A percentile compares a stretch with the other conserved stretches of the same genome.
These are phyloP conservation scores for Aspergillus haitiensis DNA, from an alignment of 495 filamentous ascomycete species.

Conservation along the genomic window DNA sequence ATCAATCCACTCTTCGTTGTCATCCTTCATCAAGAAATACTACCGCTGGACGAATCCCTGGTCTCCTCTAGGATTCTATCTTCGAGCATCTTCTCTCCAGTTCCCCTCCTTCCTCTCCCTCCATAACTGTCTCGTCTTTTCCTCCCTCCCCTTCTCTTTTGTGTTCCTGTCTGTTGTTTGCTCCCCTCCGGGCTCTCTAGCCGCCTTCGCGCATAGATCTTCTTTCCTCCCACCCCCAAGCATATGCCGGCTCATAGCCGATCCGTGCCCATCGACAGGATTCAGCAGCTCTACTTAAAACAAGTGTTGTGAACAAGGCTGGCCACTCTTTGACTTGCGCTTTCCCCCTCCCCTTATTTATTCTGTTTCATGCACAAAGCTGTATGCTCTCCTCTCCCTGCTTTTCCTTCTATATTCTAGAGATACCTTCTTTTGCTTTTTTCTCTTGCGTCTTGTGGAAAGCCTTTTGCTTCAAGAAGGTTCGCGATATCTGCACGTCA, in stretches of 20 bases:
- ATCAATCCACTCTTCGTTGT: conserved; percentile 4
- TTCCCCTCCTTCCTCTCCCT: conserved; percentile 19
- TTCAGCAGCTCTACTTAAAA: conserved; percentile 7
- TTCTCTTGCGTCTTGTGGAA: conserved; percentile 7
- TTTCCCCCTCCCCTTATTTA: not conserved
- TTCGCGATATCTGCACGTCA: too few relatives aligned
- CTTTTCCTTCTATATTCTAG: conserved; percentile 7
- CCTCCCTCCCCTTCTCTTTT: conserved; percentile 6
- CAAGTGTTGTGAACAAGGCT: conserved; percentile 13
- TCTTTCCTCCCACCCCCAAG: not conserved
- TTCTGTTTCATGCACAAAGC: conserved; percentile 4
- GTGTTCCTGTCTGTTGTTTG: not conserved
- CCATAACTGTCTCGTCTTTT: conserved; percentile 7
- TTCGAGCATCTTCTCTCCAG: conserved; percentile 17
- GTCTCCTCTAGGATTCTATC: conserved; percentile 13
- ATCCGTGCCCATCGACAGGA: conserved; percentile 5
- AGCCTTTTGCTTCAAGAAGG: conserved; percentile 1
- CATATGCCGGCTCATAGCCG: conserved; percentile 15
- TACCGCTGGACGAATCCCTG: conserved; percentile 10
- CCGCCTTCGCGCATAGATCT: conserved; percentile 23
- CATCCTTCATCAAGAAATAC: conserved; percentile 3
- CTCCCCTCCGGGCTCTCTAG: conserved; percentile 23
- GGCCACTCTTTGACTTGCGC: conserved; percentile 14
- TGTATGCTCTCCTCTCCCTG: not conserved
- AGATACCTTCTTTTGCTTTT: not conserved